Percentiles rank a stretch among this genome's conserved stretches.
Conservation (phyloP, 495 filamentous ascomycete genomes). For the Choiromyces venosus region DNA sequence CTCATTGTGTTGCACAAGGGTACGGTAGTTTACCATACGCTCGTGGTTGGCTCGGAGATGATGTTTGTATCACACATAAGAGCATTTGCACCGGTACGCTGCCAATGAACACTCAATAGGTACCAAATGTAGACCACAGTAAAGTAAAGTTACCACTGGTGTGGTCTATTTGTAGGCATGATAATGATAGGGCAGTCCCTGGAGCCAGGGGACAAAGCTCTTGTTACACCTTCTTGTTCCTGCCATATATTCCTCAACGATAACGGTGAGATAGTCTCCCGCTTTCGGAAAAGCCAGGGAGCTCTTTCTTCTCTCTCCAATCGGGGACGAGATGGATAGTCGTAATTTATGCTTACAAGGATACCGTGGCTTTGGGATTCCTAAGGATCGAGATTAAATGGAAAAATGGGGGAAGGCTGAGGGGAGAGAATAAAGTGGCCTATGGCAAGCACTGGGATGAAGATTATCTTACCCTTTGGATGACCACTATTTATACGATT, state of each 20-base stretch:
- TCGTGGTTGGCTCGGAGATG: not conserved
- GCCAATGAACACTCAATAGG: not conserved
- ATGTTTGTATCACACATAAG: not conserved
- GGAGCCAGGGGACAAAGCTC: not conserved
- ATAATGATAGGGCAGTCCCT: no score
- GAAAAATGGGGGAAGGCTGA: not conserved
- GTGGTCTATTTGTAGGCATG: not conserved
- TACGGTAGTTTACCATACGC: not conserved
- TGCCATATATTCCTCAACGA: not conserved
- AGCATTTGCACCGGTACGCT: not conserved
- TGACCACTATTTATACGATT: not conserved
- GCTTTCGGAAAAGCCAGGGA: not conserved
- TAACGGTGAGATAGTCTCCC: not conserved
- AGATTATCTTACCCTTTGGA: not conserved
- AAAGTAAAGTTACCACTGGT: no score
- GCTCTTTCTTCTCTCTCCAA: not conserved
- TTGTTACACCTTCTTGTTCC: not conserved
- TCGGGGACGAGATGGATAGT: not conserved
- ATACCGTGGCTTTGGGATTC: constrained; percentile 1
- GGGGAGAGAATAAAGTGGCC: not conserved
- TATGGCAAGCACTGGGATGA: not conserved
- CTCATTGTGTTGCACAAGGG: not conserved
- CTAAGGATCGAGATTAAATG: not conserved
- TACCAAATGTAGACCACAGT: not conserved
- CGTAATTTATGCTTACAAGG: not conserved